Evolutionary conservation across 495 filamentous ascomycete species (phyloP), one percentile per base, ranked within the genome.

Genomic region (Aspergillus conjunctus): DNA sequence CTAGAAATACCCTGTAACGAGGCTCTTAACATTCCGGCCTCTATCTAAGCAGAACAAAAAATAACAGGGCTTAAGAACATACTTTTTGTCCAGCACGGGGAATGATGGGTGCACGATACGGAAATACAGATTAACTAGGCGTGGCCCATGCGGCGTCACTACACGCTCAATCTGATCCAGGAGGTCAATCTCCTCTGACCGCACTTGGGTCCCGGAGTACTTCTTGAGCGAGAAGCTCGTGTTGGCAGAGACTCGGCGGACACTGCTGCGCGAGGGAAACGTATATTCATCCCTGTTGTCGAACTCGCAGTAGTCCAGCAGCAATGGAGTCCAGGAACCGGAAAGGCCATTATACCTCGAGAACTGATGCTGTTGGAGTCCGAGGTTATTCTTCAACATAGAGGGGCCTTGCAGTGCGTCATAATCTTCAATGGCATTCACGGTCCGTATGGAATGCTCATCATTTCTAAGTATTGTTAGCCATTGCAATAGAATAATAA

Each of bases 211-310:
- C 7, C 52, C 52, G 7, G 52, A 54, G 21, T 54, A 54, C 33
- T 54, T 54, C 22, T 54, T 54, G 33, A 54, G 52, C 8, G 21
- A 54, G 52, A 54, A 54, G 21, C 52, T 54, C 22, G 52, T 54
- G 22, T 54, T 26, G 11, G n/a, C 52, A 5, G 52, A 54, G 20
- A 54, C 52, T 22, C 52, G 21, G 7, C 52, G 52, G 14, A 54
- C 20, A 43, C 52, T 54, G 43, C 52, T 54, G 18, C 52, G 33
- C 7, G 52, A 54, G 7, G 52, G 52, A 22, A 54, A 54, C 1
- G 52, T 54, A n/a, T 54, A 54, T 33, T 54, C 52, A 26, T 54
- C 52, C 21, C 52, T 26, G 21, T 43, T 41, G 21, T 54, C 34
- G 21, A 54, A 54, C 52, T 54, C 33, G 33, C 52, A 54, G 17